Base-by-base conservation (phyloP, 768 basidiomycete species). In the Ramaria sp. region DNA sequence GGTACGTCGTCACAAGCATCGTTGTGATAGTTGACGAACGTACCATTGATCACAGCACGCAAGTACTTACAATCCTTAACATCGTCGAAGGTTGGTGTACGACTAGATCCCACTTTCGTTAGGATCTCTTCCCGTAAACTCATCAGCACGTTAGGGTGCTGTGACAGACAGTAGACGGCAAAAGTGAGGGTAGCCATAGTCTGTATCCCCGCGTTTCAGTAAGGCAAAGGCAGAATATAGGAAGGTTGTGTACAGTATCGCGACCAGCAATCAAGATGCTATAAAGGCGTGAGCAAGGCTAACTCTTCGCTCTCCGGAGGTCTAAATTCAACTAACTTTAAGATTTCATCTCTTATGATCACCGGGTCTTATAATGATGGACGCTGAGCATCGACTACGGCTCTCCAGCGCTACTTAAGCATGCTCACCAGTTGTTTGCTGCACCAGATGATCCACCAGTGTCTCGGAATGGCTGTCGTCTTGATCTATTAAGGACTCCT, bases 31-130 rank as follows among this genome's bases (percentile, higher is more conserved):
- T 17, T n/a, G 31, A 59, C 20, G 45, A 59, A 52, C 69, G 12
- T 20, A 82, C 82, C 82, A 60, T 85, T 84, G 50, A 85, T 76
- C 22, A 85, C 79, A 0, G 83, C 84, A 24, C 80, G 71, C 13
- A 84, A 66, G 60, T 78, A 84, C 64, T 79, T 83, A 79, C 84
- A 80, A 4, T 79, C 78, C 30, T 71, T 71, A 61, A 85, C 75
- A 59, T 82, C 78, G 45, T 80, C 78, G 53, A 75, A 76, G 2
- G 75, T 75, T 3, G 82, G 84, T 11, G 74, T 69, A 0, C 72
- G 70, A 0, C 69, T 70, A 0, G 69, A 64, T 0, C 83, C 82
- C 7, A 85, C 73, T 39, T 75, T 75, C 33, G 66, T 64, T 5
- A 81, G 65, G 48, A 86, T 75, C 67, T 86, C 84, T 53, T 78